phyloP scores from a whole-genome alignment of 2,329 filamentous ascomycete genomes.

The Sporothrix globosa region DNA sequence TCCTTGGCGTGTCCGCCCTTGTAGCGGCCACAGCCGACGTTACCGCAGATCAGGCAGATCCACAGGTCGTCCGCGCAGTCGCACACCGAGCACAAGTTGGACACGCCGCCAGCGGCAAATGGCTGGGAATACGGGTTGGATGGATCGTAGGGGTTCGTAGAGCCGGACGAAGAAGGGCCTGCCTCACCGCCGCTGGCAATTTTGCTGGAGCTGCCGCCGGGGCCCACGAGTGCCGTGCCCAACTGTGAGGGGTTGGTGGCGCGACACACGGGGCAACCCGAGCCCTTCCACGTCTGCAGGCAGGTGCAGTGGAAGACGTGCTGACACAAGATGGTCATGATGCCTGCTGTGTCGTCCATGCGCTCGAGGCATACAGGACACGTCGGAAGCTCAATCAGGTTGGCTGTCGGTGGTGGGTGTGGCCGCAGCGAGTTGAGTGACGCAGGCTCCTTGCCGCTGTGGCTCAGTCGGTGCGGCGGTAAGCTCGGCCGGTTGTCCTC shows the following conservation, averaged over 20 bases:
- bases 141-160: slow-evolving; percentile 45
- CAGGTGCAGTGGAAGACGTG: slow-evolving; percentile 98
- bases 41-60: slow-evolving; percentile 93
- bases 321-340: slow-evolving; percentile 94
- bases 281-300: slow-evolving; percentile 92
- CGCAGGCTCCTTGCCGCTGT: slow-evolving; percentile 23
- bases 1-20: slow-evolving; percentile 91
- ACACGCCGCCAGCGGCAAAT: slow-evolving; percentile 60
- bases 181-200: background rate
- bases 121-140: slow-evolving; percentile 57
- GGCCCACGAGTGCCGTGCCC: slow-evolving; percentile 9
- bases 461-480: slow-evolving; percentile 25
- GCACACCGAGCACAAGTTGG: slow-evolving; percentile 80
- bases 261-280: slow-evolving; percentile 90
- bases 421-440: slow-evolving; percentile 57
- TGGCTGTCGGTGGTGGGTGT: slow-evolving; percentile 71
- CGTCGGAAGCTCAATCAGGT: slow-evolving; percentile 87
- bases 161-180: slow-evolving; percentile 29
- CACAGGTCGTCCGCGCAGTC: slow-evolving; percentile 82
- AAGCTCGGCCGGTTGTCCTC: background rate
- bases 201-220: background rate
- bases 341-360: slow-evolving; percentile 95
- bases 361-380: slow-evolving; percentile 95
- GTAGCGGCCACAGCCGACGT: slow-evolving; percentile 91
- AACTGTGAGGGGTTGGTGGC: slow-evolving; percentile 66